Evolutionary conservation across 1,284 basidiomycete species (phyloP).

Genomic region (Takashimella tepidaria): DNA sequence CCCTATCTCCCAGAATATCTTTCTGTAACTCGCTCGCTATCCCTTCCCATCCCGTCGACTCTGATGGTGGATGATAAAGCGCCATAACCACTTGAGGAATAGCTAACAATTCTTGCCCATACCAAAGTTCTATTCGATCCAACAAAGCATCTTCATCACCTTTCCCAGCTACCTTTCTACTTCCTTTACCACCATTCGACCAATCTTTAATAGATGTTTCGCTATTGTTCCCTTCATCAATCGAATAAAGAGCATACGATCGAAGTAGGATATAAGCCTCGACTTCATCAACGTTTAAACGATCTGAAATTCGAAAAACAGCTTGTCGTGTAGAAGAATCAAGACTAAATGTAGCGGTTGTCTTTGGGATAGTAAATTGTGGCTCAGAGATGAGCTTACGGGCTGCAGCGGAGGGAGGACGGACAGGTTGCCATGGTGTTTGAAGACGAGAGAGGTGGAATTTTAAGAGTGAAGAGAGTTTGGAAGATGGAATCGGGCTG

Average conservation of each 20-base stretch:
- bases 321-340: conserved; percentile 20
- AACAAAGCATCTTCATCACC: conserved; percentile 22
- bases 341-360: conserved; percentile 16
- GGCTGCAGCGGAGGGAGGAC: conserved; percentile 11
- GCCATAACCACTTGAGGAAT: conserved; percentile 31
- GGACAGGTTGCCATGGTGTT: conserved; percentile 30
- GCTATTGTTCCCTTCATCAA: conserved; percentile 20
- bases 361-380: conserved; percentile 19
- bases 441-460: conserved; percentile 25
- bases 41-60: conserved; percentile 12
- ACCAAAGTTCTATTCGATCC: conserved; percentile 32
- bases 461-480: conserved; percentile 23
- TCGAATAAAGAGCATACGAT: conserved; percentile 29
- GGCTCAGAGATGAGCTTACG: conserved; percentile 13
- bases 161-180: conserved; percentile 8
- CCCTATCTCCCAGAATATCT: conserved; percentile 28
- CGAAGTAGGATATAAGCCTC: conserved; percentile 24
- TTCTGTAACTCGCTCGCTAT: conserved; percentile 17
- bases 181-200: too few species aligned
- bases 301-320: conserved; percentile 22
- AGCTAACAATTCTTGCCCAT: conserved; percentile 32
- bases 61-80: conserved; percentile 9
- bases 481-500: conserved; percentile 17
- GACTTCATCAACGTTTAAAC: conserved; percentile 22
- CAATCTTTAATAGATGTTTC: too few species aligned